Evolutionary conservation across 352 stramenopile genomes (phyloP), one percentile per base, ranked within the genome.

Genomic region (Lagenidium giganteum): DNA sequence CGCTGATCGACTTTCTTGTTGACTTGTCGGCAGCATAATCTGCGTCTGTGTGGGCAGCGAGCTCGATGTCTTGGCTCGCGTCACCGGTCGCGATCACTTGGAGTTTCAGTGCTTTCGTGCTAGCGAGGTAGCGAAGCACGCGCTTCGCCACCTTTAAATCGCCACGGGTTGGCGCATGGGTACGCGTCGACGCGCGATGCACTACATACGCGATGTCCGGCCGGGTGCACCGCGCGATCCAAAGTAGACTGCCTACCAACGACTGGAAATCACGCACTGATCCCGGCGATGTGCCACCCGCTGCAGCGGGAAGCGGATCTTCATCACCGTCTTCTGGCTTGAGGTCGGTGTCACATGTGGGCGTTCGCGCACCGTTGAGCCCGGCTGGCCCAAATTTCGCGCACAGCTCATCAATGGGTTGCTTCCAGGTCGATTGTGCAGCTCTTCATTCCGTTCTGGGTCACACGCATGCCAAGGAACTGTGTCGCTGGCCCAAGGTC

Each of bases 401-500:
- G 4, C 67, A 42, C 13, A 70, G 11, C 2, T 69, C 51, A 0
- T 23, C 11, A 13, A 71, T 64, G 1, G 23, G 27, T 5, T 47
- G 6, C 24, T 57, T n/a, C 47, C 20, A 70, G 61, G 16, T 65
- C 50, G 0, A 73, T 7, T 0, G 32, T 9, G 31, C 55, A 64
- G 1, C 47, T 52, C 5, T 28, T 4, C 0, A 20, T n/a, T 0
- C 31, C 35, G 23, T 52, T 36, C 25, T 61, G 62, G 0, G 14
- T 11, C 0, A 73, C 42, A 0, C 54, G 23, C 30, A 69, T 69
- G 1, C 59, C 58, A 2, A 77, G 20, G 30, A 64, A 62, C 3
- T 64, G 63, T 23, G 37, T 20, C 1, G 32, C 57, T 3, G 8
- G 18, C 0, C 57, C 61, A 1, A 68, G 42, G 20, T 62, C 47